phyloP scores from a whole-genome alignment of 768 basidiomycete species.

The Kwoniella dendrophila region DNA sequence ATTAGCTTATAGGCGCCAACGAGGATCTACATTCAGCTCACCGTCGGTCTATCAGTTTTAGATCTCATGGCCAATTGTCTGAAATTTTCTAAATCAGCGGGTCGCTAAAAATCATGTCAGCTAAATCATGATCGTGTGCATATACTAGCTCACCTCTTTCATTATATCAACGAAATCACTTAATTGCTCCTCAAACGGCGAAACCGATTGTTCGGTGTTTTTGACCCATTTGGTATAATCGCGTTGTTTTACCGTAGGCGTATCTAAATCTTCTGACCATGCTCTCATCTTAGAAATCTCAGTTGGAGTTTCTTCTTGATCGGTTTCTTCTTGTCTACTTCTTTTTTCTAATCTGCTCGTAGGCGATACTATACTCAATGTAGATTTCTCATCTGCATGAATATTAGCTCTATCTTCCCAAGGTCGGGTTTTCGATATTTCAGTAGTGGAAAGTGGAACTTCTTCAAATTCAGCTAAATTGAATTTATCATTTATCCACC shows the following conservation, averaged over 20 bases:
- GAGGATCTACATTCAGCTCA: neutral
- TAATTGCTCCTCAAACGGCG: no score
- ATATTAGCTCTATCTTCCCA: neutral
- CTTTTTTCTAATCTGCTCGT: neutral
- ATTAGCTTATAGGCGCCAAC: neutral
- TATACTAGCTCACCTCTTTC: neutral
- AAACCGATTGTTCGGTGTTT: neutral
- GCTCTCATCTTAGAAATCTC: neutral
- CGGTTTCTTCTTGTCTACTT: neutral
- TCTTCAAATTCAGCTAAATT: neutral
- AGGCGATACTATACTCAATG: no score
- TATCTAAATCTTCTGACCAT: neutral
- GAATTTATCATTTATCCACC: slow-evolving; percentile 7
- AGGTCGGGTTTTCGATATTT: neutral
- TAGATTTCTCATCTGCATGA: neutral
- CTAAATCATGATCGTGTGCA: neutral
- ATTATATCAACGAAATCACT: neutral
- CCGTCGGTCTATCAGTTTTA: neutral
- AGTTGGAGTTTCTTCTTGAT: neutral
- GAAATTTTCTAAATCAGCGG: neutral
- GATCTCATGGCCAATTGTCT: neutral
- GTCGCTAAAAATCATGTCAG: neutral
- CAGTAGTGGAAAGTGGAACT: neutral
- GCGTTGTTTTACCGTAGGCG: neutral
- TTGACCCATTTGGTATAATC: neutral